Conservation (phyloP, 2,329 filamentous ascomycete genomes). For the Lasiodiplodia citricola region DNA sequence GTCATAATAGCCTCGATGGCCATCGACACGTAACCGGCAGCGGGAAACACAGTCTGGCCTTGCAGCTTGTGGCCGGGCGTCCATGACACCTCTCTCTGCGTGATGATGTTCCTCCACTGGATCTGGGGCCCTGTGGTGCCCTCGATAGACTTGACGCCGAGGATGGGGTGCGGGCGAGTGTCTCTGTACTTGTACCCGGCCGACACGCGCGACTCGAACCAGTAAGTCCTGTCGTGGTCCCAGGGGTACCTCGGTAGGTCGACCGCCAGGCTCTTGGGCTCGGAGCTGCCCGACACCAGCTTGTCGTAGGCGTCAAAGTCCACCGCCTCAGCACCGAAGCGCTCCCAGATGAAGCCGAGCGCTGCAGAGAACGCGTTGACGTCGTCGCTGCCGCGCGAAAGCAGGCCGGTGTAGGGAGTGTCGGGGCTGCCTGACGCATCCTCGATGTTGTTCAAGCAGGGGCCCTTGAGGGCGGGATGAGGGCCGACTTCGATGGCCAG, state of each 20-base stretch:
- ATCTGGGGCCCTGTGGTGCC: conserved; percentile 30
- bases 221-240: conserved; percentile 35
- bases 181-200: conserved; percentile 27
- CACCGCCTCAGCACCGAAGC: conserved; percentile 28
- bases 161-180: conserved; percentile 31
- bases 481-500: conserved; percentile 54
- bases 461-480: conserved; percentile 52
- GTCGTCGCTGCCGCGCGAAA: conserved; percentile 31
- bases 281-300: not conserved
- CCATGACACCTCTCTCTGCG: conserved; percentile 30
- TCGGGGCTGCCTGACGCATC: not conserved
- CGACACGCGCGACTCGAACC: conserved; percentile 27
- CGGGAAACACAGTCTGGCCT: conserved; percentile 50
- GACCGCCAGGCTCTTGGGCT: conserved; percentile 27
- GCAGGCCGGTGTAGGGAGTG: conserved; percentile 15
- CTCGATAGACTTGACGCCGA: conserved; percentile 31
- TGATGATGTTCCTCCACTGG: conserved; percentile 34
- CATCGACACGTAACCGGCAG: conserved; percentile 51
- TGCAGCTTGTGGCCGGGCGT: conserved; percentile 32
- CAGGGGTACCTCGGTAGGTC: conserved; percentile 36
- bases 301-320: conserved; percentile 34
- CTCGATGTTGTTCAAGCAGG: conserved; percentile 41
- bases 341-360: conserved; percentile 27
- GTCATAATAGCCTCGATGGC: conserved; percentile 43
- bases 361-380: conserved; percentile 14